Base-by-base conservation (phyloP, 352 stramenopile species). In the Phytophthora tentaculata region DNA sequence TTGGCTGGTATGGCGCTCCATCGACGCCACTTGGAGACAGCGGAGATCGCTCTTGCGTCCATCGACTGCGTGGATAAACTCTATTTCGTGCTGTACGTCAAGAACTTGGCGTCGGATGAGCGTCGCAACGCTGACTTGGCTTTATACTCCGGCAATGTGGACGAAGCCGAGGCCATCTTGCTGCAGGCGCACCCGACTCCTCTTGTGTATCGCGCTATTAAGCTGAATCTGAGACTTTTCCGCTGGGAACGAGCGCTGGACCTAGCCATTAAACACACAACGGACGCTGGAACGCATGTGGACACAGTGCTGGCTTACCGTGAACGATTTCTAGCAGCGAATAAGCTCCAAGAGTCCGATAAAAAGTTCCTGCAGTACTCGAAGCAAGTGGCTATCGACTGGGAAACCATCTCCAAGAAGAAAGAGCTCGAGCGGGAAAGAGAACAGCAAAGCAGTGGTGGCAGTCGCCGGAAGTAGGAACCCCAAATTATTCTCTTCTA, bases 31-130 rank as follows among this genome's bases (percentile, higher is more conserved):
- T 67, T 98, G 0, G 89, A 98, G 63, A 94, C 92, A 14, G 95
- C 94, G 2, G 95, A 98, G 66, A 91, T 97, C 61, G 84, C 91
- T 7, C 74, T 98, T n/a, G 92, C 93, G 5, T 92, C 92, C 14
- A 90, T 98, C 47, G 78, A 96, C 49, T 85, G 89, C 52, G 86
- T 98, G n/a, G 93, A 97, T 71, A 98, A 98, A 74, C 84, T 98
- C 19, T 90, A 98, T 75, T 98, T 97, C 54, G 79, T 98, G 43
- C 78, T 96, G 19, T 81, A 97, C 62, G 86, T 97, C 23, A 97
- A 97, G 76, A 86, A 77, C 19, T 68, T 97, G 28, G 71, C 79
- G 28, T 95, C 74, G 0, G 88, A 97, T 28, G 90, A 97, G 61
- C 89, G 89, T 29, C 83, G 86, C 8, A 97, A 96, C 56, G 92